Conservation (phyloP, 139 green algal genomes). For the Coelastrella sp. region DNA sequence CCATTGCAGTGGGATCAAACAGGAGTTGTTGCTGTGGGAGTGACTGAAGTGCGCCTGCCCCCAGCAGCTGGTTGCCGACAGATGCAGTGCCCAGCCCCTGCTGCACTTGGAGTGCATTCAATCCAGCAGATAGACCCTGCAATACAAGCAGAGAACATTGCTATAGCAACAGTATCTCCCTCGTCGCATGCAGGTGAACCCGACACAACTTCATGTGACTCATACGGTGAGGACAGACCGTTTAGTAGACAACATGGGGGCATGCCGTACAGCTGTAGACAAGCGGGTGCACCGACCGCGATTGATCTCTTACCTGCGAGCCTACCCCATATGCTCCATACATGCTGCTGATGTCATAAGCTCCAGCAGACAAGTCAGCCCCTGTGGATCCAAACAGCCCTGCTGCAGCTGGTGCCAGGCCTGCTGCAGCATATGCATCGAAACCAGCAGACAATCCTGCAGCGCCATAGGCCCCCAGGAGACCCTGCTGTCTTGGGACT, state of each 20-base stretch:
- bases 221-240: too few relatives aligned
- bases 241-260: too few relatives aligned
- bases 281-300: too few relatives aligned
- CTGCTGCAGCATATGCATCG: conserved; percentile 9
- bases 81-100: neutral
- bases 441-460: neutral
- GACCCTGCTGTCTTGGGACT: neutral
- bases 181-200: too few relatives aligned
- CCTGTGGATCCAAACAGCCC: neutral
- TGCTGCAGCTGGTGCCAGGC: conserved; percentile 6
- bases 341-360: neutral
- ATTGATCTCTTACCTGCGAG: too few relatives aligned
- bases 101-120: neutral
- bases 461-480: neutral
- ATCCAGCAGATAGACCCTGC: neutral
- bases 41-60: conserved; percentile 12
- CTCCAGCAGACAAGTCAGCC: neutral
- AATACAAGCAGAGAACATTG: neutral
- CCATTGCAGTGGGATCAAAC: conserved; percentile 61
- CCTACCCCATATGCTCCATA: neutral
- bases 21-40: conserved; percentile 18
- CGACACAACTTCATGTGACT: too few relatives aligned
- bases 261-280: too few relatives aligned
- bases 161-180: too few relatives aligned
- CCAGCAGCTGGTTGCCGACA: conserved; percentile 25